These are phyloP conservation scores for Pyrenophora tritici-repentis DNA, from an alignment of 2,329 filamentous ascomycete genomes.

Conservation along the genomic window DNA sequence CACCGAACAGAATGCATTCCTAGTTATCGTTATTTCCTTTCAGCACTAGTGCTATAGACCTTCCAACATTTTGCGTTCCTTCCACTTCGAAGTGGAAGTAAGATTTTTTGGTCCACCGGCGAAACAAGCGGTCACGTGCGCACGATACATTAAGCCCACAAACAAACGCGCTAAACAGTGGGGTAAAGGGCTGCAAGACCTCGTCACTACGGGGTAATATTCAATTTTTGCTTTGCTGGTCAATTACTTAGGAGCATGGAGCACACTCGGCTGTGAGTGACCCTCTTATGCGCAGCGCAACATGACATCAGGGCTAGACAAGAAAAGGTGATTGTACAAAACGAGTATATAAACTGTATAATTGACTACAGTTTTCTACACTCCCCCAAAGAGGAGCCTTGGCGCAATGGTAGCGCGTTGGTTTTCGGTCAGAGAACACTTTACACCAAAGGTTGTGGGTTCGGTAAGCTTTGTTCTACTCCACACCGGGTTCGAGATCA, in stretches of 20 bases:
- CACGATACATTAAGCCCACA: background rate
- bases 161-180: background rate
- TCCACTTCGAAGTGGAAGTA: background rate
- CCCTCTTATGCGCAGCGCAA: no score
- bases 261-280: no score
- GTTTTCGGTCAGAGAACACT: conserved; percentile 26
- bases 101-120: background rate
- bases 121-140: background rate
- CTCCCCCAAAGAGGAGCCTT: conserved; percentile 22
- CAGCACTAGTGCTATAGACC: no score
- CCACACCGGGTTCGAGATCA: conserved; percentile 7
- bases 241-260: no score
- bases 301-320: no score
- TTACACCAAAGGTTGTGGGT: conserved; percentile 32
- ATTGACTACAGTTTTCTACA: conserved; percentile 9
- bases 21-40: no score
- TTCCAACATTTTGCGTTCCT: no score
- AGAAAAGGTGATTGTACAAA: background rate
- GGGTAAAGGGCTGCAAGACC: background rate
- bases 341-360: background rate
- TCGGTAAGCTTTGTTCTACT: conserved; percentile 14
- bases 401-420: conserved; percentile 36
- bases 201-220: background rate
- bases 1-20: no score
- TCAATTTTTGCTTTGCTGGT: background rate